Conservation (phyloP, 768 basidiomycete species). For the Zangia roseola region DNA sequence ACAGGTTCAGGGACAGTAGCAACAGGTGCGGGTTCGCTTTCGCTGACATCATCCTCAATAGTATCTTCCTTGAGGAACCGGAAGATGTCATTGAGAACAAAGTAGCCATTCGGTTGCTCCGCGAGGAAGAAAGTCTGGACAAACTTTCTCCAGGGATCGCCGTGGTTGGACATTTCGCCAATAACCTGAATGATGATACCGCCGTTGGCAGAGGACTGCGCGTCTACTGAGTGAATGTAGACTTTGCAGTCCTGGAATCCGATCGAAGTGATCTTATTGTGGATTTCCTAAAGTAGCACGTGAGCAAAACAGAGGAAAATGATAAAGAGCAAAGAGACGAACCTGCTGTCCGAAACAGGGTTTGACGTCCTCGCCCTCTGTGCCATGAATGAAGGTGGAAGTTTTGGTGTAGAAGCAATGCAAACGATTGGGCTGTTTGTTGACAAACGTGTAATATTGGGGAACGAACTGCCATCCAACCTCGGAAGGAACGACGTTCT, state of each 20-base stretch:
- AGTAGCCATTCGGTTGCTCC: conserved; percentile 98
- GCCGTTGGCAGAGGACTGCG: conserved; percentile 89
- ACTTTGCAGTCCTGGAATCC: conserved; percentile 97
- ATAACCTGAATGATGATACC: conserved; percentile 99
- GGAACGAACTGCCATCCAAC: conserved; percentile 99
- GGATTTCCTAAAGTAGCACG: conserved; percentile 72
- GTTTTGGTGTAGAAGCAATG: conserved; percentile 99
- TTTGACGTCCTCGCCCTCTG: conserved; percentile 91
- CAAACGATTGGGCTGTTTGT: conserved; percentile 94
- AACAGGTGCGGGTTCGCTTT: conserved; percentile 38
- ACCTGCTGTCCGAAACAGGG: conserved; percentile 94
- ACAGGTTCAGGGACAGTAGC: conserved; percentile 36
- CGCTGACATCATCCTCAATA: conserved; percentile 73
- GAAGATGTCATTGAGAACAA: conserved; percentile 99
- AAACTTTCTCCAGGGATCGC: conserved; percentile 94
- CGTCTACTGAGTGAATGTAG: conserved; percentile 98
- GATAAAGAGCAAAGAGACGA: conserved; percentile 3
- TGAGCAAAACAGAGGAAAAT: neutral
- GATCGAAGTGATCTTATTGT: conserved; percentile 92
- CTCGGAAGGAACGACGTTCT: conserved; percentile 82
- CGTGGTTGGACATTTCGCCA: conserved; percentile 96
- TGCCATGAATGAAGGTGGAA: conserved; percentile 95
- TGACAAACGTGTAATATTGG: conserved; percentile 99
- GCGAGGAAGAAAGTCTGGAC: conserved; percentile 99
- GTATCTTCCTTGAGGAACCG: conserved; percentile 97